Conservation (phyloP, 306 rosid genomes). For the Vigna unguiculata region DNA sequence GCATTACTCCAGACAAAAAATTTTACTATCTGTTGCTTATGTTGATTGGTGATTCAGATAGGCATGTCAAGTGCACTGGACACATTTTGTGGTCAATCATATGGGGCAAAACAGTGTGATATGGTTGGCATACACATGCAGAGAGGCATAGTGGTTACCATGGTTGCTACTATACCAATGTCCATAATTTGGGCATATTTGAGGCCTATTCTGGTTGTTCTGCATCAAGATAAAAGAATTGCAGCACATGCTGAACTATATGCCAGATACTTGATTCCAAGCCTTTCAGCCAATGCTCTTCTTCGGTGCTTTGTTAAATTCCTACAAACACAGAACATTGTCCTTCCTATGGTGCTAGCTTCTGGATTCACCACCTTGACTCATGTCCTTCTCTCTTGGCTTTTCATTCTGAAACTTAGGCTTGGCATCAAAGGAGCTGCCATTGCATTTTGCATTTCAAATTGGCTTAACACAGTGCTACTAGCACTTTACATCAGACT, state of each 20-base stretch:
- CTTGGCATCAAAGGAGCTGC: constrained; percentile 75
- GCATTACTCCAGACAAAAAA: too few relatives aligned
- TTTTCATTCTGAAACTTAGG: constrained; percentile 60
- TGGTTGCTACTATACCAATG: constrained; percentile 53
- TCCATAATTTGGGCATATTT: constrained; percentile 62
- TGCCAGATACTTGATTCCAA: constrained; percentile 67
- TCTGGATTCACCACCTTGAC: constrained; percentile 52
- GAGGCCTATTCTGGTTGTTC: constrained; percentile 48
- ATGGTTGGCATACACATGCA: constrained; percentile 72
- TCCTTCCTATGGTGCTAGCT: constrained; percentile 71
- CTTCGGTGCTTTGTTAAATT: constrained; percentile 69
- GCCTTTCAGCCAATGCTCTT: constrained; percentile 63
- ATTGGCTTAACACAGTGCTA: constrained; percentile 60
- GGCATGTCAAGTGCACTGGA: constrained; percentile 82
- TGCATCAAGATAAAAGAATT: constrained; percentile 63
- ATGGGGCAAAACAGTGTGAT: constrained; percentile 71
- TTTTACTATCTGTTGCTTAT: background rate
- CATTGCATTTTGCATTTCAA: constrained; percentile 62
- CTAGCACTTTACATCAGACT: constrained; percentile 58
- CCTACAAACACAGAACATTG: constrained; percentile 72
- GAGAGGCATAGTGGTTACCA: constrained; percentile 62
- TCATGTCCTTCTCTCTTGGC: constrained; percentile 65
- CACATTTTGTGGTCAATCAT: constrained; percentile 83
- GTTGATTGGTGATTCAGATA: constrained; percentile 44
- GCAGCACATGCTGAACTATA: constrained; percentile 63